phyloP scores from a whole-genome alignment of 1,284 basidiomycete genomes.

The Clitocybe nebularis region DNA sequence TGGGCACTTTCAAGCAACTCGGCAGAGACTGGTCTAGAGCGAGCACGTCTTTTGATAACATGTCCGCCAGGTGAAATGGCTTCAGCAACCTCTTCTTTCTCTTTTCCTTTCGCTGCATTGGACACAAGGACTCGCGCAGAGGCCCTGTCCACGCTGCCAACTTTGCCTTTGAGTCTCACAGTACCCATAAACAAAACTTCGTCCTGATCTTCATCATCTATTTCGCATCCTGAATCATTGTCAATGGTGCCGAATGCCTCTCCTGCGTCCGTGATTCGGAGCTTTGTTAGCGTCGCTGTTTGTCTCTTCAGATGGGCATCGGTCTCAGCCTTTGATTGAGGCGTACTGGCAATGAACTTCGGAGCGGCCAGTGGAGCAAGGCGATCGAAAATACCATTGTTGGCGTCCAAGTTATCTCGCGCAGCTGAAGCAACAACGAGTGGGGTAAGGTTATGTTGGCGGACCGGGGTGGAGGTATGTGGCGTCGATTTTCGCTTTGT shows the following conservation, averaged over 20 bases:
- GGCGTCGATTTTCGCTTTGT: slow-evolving; percentile 62
- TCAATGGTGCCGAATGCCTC: slow-evolving; percentile 37
- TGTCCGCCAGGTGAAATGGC: slow-evolving; percentile 71
- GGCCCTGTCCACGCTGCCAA: slow-evolving; percentile 23
- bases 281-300: slow-evolving; percentile 59
- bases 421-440: slow-evolving; percentile 43
- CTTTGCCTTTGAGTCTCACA: slow-evolving; percentile 21
- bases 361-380: slow-evolving; percentile 62
- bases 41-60: slow-evolving; percentile 65
- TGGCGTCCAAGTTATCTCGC: slow-evolving; percentile 23
- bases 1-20: slow-evolving; percentile 54
- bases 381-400: slow-evolving; percentile 46
- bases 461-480: slow-evolving; percentile 40
- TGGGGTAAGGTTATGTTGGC: slow-evolving; percentile 43
- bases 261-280: slow-evolving; percentile 44
- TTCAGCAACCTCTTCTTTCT: slow-evolving; percentile 60
- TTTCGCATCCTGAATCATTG: slow-evolving; percentile 48
- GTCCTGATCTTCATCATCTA: slow-evolving; percentile 34
- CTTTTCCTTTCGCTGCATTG: slow-evolving; percentile 32
- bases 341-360: slow-evolving; percentile 49
- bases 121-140: slow-evolving; percentile 21
- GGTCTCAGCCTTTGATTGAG: slow-evolving; percentile 58
- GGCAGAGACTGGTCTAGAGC: slow-evolving; percentile 61
- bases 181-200: slow-evolving; percentile 31
- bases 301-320: slow-evolving; percentile 60